Conservation (phyloP, 805 yeast genomes). For the Blastobotrys mokoenaii region DNA sequence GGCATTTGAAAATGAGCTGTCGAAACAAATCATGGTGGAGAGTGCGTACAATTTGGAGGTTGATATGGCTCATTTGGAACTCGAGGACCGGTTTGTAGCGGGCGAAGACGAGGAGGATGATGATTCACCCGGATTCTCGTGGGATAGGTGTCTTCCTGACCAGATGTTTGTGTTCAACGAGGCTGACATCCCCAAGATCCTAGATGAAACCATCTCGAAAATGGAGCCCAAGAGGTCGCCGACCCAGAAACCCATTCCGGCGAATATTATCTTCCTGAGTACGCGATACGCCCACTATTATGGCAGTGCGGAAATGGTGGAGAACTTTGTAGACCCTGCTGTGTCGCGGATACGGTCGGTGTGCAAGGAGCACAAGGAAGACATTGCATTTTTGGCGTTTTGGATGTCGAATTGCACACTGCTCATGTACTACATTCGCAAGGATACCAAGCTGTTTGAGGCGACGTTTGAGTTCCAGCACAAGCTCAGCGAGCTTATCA, state of each 20-base stretch:
- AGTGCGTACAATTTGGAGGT: conserved; percentile 26
- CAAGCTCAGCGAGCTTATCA: conserved; percentile 23
- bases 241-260: conserved; percentile 33
- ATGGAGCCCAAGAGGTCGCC: conserved; percentile 30
- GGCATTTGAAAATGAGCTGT: conserved; percentile 12
- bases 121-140: conserved; percentile 28
- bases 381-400: conserved; percentile 48
- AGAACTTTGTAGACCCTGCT: conserved; percentile 25
- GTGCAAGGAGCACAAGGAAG: conserved; percentile 28
- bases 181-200: conserved; percentile 29
- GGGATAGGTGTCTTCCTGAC: conserved; percentile 33
- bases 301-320: conserved; percentile 26
- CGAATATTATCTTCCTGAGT: conserved; percentile 34
- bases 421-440: conserved; percentile 64
- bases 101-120: conserved; percentile 13
- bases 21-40: conserved; percentile 20
- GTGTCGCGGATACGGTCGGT: conserved; percentile 27
- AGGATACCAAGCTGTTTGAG: conserved; percentile 42
- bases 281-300: conserved; percentile 33
- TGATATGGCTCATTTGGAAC: conserved; percentile 21
- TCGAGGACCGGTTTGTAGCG: conserved; percentile 8
- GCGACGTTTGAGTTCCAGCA: conserved; percentile 25
- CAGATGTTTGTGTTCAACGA: conserved; percentile 33
- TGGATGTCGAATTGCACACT: conserved; percentile 82
- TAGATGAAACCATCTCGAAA: conserved; percentile 30